Base-by-base conservation (phyloP, 192 early-diverging fungal species). In the Entomortierella beljakovae region DNA sequence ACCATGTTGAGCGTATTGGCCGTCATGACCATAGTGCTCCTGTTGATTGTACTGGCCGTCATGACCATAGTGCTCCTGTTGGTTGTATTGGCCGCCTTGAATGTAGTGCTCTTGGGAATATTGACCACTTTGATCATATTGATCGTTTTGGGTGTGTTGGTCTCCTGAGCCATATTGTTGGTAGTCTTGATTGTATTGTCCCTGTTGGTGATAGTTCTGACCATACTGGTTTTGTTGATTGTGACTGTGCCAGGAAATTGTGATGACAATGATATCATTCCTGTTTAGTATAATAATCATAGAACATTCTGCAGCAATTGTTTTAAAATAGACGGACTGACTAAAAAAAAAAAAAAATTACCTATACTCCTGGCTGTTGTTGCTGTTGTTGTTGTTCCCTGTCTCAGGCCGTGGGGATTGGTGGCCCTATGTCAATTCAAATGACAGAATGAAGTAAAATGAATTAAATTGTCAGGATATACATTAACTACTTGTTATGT, bases 11-110 rank as follows among this genome's bases (percentile, higher is more conserved):
- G 46, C 33, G 4, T 57, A 32, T 37, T 62, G 37, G n/a, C 53
- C 48, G 15, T 71, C 54, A 9, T 73, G 62, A 20, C 48, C 71
- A 31, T 64, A 73, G 25, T 66, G 71, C 18, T 71, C 50, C n/a
- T 73, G 62, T 10, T 63, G 37, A 15, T 46, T 20, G 5, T 54
- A 38, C 35, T 61, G 34, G 15, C 15, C 43, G 18, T 58, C 60
- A 22, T 50, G 70, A 11, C 23, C 40, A 31, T 57, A 68, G 28
- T 69, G 67, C 1, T 22, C 43, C 13, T 70, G 68, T 10, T 66
- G 48, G 13, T 31, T 16, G 3, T 58, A 34, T 40, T 63, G 40
- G 16, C 48, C 50, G 13, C 64, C 54, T 16, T 73, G 70, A 20
- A 37, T 56, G 23, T 64, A 73, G n/a, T 66, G 71, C n/a, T 73